Evolutionary conservation across 345 rosid species (phyloP).

Genomic region (Syzygium oleosum): DNA sequence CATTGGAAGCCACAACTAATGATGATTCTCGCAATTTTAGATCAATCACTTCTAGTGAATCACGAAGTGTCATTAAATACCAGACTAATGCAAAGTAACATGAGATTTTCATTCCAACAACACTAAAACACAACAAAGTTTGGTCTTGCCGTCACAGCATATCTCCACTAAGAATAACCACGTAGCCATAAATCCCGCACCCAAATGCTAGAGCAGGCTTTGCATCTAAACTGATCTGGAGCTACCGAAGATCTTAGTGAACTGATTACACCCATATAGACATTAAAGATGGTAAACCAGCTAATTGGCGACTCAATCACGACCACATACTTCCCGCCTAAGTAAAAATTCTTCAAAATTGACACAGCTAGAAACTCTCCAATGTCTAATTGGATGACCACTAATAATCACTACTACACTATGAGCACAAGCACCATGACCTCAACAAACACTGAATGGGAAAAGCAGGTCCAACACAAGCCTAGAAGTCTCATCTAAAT

Average conservation of each 20-base stretch:
- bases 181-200: neutral
- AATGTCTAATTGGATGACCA: neutral
- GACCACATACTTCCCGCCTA: neutral
- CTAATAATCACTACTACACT: neutral
- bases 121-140: neutral
- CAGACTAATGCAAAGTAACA: neutral
- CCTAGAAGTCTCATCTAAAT: neutral
- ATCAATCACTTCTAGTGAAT: accelerated
- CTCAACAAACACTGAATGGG: accelerated
- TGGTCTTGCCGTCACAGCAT: neutral
- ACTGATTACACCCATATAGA: neutral
- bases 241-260: neutral
- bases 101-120: neutral
- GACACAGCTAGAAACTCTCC: neutral
- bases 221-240: neutral
- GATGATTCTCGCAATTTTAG: neutral
- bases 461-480: neutral
- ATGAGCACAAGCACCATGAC: neutral
- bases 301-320: accelerated
- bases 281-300: neutral
- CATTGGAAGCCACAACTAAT: neutral
- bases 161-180: neutral
- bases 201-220: neutral
- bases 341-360: neutral
- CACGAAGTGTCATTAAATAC: neutral